A percentile compares a stretch with the other conserved stretches of the same genome.
These are phyloP conservation scores for Luffa aegyptiaca DNA, from an alignment of 306 rosid species.

Conservation along the genomic window DNA sequence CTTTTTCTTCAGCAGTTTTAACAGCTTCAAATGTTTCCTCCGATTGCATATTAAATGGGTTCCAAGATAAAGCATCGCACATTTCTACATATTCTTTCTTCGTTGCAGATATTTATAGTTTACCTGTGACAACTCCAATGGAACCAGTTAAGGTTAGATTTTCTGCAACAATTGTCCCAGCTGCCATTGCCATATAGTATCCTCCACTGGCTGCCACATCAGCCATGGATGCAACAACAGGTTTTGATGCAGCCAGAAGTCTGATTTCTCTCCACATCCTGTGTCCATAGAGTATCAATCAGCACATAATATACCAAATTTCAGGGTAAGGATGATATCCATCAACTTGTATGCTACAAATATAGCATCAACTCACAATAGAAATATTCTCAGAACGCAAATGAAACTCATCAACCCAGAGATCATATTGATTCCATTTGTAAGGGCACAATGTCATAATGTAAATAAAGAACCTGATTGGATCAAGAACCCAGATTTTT, in stretches of 20 bases:
- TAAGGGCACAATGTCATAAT: not conserved
- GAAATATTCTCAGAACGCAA: not conserved
- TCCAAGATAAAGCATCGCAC: not conserved
- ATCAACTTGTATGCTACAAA: conserved; percentile 22
- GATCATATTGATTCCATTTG: not conserved
- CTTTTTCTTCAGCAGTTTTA: not conserved
- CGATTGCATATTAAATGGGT: not conserved
- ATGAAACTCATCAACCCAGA: not conserved
- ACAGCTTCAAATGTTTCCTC: not conserved
- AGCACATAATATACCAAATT: not conserved
- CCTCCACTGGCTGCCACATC: conserved; percentile 99
- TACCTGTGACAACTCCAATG: conserved; percentile 92
- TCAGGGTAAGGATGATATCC: not conserved
- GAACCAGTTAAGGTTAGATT: conserved; percentile 88
- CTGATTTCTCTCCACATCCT: conserved; percentile 99
- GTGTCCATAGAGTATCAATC: conserved; percentile 15
- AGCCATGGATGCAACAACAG: conserved; percentile 94
- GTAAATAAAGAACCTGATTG: not conserved
- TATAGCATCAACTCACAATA: not conserved
- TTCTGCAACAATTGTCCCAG: conserved; percentile 89
- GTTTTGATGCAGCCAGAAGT: conserved; percentile 85
- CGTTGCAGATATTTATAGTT: conserved; percentile 11
- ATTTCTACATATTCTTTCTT: not conserved
- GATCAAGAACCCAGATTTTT: not conserved
- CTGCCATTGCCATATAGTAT: conserved; percentile 97